These are phyloP conservation scores for Omphalotus guepiniiformis DNA, from an alignment of 768 basidiomycete species.

Conservation along the genomic window DNA sequence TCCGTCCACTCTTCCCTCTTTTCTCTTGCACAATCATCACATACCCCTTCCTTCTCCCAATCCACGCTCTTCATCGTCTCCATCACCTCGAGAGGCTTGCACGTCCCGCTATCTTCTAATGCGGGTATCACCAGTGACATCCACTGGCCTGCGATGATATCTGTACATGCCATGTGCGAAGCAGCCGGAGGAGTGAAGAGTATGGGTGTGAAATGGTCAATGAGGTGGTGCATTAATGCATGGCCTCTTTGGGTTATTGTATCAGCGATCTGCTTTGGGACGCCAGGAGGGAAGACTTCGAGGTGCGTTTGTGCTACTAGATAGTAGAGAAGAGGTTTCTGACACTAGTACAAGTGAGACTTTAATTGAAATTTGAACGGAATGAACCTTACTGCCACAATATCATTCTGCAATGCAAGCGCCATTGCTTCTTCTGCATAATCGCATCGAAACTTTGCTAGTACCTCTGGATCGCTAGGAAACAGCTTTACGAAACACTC, in stretches of 20 bases:
- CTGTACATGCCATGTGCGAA: constrained; percentile 72
- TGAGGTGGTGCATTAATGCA: constrained; percentile 48
- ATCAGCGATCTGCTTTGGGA: constrained; percentile 24
- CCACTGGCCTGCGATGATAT: constrained; percentile 69
- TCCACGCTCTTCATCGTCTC: constrained; percentile 52
- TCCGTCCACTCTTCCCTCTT: constrained; percentile 65
- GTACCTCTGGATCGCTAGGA: constrained; percentile 42
- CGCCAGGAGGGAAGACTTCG: constrained; percentile 28
- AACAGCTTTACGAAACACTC: constrained; percentile 41
- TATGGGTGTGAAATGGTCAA: constrained; percentile 66
- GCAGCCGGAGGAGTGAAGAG: constrained; percentile 68
- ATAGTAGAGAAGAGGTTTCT: constrained; percentile 62
- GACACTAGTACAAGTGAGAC: constrained; percentile 34
- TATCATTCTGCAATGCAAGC: constrained; percentile 43
- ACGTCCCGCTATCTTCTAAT: constrained; percentile 56
- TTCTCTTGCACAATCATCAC: constrained; percentile 49
- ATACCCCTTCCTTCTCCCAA: constrained; percentile 58
- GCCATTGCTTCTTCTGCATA: constrained; percentile 50
- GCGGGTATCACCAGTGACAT: constrained; percentile 70
- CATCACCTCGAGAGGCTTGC: constrained; percentile 69
- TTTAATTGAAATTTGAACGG: neutral
- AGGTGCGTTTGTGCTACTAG: constrained; percentile 58
- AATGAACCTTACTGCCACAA: constrained; percentile 43
- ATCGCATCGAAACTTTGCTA: constrained; percentile 31
- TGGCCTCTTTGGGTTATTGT: constrained; percentile 34